Percentiles rank a stretch among this genome's conserved stretches.
Conservation (phyloP, 768 basidiomycete species). For the Russula olivacea region DNA sequence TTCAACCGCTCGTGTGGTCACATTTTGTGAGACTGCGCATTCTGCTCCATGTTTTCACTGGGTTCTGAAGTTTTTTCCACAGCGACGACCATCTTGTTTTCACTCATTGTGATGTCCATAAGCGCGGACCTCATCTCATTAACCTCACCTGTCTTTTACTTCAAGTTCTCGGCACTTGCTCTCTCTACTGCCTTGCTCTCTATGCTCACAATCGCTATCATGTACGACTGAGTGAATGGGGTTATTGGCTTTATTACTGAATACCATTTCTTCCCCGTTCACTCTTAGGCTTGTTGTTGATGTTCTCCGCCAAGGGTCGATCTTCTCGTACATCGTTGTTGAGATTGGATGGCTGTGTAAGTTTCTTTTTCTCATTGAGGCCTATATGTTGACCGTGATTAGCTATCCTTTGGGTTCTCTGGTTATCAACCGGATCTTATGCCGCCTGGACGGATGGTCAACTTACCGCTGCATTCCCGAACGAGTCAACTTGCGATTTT, state of each 20-base stretch:
- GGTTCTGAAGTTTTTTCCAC: not conserved
- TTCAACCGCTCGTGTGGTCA: not conserved
- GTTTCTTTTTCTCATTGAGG: slow-evolving; percentile 13
- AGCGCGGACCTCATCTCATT: slow-evolving; percentile 30
- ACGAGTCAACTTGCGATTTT: slow-evolving; percentile 9
- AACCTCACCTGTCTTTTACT: slow-evolving; percentile 21
- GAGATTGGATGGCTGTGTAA: slow-evolving; percentile 38
- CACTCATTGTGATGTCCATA: slow-evolving; percentile 32
- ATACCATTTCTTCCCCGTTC: not conserved
- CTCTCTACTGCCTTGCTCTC: slow-evolving; percentile 31
- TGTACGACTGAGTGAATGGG: slow-evolving; percentile 24
- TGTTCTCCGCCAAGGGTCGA: slow-evolving; percentile 33
- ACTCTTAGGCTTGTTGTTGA: slow-evolving; percentile 35
- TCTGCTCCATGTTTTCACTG: not conserved
- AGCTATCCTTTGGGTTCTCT: slow-evolving; percentile 37
- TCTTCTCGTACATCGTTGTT: slow-evolving; percentile 36
- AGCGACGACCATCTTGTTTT: slow-evolving; percentile 26
- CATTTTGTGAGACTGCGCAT: slow-evolving; percentile 5
- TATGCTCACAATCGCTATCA: slow-evolving; percentile 29
- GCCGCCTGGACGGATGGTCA: slow-evolving; percentile 24
- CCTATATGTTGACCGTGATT: not conserved
- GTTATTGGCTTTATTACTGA: not conserved
- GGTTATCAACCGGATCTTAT: slow-evolving; percentile 36
- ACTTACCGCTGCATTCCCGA: not conserved
- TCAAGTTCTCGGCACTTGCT: slow-evolving; percentile 29